These are phyloP conservation scores for Chimonanthus praecox DNA, from an alignment of 164 flowering plant species.

Conservation along the genomic window DNA sequence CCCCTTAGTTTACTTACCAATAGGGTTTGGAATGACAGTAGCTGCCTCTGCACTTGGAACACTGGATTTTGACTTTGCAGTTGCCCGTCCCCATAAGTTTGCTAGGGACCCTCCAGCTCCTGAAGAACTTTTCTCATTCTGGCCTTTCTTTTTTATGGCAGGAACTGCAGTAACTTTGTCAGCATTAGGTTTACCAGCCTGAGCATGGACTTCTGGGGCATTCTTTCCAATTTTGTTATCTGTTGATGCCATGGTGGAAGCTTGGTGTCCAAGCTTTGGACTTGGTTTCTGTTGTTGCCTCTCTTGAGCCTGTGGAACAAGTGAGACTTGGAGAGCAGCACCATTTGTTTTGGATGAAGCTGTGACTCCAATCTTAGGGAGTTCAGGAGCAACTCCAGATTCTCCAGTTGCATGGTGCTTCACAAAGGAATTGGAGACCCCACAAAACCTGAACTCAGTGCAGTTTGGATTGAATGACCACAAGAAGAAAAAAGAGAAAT, in stretches of 20 bases:
- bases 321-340: constrained; percentile 15
- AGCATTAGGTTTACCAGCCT: constrained; percentile 33
- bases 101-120: constrained; percentile 59
- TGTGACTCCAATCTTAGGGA: constrained; percentile 24
- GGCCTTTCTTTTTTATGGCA: constrained; percentile 42
- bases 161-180: constrained; percentile 34
- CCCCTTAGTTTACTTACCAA: constrained; percentile 33
- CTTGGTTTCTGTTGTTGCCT: constrained; percentile 32
- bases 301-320: constrained; percentile 27
- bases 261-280: constrained; percentile 28
- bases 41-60: constrained; percentile 27
- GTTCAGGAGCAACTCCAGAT: constrained; percentile 18
- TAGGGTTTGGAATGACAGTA: constrained; percentile 16
- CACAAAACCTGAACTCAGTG: constrained; percentile 56
- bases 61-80: constrained; percentile 47
- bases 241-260: constrained; percentile 22
- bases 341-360: constrained; percentile 27
- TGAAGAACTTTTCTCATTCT: constrained; percentile 42
- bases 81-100: constrained; percentile 83
- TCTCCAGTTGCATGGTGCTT: constrained; percentile 46
- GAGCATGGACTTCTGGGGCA: constrained; percentile 22
- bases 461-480: too few relatives aligned
- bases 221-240: constrained; percentile 31
- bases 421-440: constrained; percentile 65
- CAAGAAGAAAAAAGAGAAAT: background rate